These are phyloP conservation scores for Penicillium riverlandense DNA, from an alignment of 495 filamentous ascomycete species.

Conservation along the genomic window DNA sequence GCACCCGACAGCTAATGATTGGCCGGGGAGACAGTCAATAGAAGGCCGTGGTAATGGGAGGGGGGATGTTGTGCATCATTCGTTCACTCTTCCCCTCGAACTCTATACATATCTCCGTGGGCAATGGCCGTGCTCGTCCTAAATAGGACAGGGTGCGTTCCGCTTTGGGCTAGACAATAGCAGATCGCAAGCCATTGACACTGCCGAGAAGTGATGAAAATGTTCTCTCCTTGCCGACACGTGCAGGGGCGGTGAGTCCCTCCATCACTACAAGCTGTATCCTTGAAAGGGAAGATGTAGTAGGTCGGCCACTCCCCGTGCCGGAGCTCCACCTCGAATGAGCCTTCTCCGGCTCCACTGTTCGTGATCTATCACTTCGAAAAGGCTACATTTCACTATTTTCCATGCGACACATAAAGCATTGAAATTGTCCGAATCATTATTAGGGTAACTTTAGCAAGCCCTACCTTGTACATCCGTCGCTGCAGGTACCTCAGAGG, in stretches of 20 bases:
- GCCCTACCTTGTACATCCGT: neutral
- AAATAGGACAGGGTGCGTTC: neutral
- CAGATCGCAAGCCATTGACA: no score
- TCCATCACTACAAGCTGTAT: neutral
- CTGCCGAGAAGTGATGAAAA: neutral
- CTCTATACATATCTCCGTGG: conserved; percentile 1
- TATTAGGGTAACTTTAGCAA: neutral
- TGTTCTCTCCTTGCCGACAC: neutral
- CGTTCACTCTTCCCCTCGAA: conserved; percentile 1
- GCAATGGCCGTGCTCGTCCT: neutral
- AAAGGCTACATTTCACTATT: neutral
- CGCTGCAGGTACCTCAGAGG: conserved; percentile 16
- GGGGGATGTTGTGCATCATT: conserved; percentile 20
- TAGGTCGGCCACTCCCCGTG: neutral
- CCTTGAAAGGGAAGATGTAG: neutral
- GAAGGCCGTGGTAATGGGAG: conserved; percentile 5
- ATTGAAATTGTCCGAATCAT: conserved; percentile 15
- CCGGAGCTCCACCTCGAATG: conserved; percentile 2
- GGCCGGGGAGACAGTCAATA: conserved; percentile 2
- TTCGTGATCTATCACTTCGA: conserved; percentile 1
- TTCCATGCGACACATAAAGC: conserved; percentile 8
- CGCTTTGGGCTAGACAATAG: no score
- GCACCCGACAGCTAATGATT: conserved; percentile 11
- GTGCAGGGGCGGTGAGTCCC: conserved; percentile 3
- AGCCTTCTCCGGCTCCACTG: conserved; percentile 6